A percentile compares a stretch with the other conserved stretches of the same genome.
These are phyloP conservation scores for Caloboletus inedulis DNA, from an alignment of 1,284 basidiomycete genomes.

Conservation along the genomic window DNA sequence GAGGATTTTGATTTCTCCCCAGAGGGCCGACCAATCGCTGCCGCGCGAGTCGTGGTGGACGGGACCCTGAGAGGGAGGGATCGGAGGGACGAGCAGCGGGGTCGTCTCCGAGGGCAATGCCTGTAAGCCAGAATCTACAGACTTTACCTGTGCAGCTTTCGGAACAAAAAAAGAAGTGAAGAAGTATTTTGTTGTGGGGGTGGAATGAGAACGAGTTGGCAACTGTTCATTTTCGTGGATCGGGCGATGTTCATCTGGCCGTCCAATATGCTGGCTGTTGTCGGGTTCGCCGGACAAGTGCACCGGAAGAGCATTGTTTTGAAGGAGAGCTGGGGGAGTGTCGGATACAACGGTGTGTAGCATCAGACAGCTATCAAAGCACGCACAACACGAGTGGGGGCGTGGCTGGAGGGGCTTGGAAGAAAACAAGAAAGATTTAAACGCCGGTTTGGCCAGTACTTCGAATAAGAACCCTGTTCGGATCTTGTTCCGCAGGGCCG, in stretches of 20 bases:
- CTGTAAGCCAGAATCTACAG: background rate
- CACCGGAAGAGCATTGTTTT: slow-evolving; percentile 41
- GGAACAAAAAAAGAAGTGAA: background rate
- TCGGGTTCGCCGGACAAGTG: slow-evolving; percentile 31
- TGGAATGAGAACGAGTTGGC: background rate
- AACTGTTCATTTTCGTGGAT: background rate
- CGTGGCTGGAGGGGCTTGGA: background rate
- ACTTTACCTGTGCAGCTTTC: background rate
- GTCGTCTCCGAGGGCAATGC: slow-evolving; percentile 19
- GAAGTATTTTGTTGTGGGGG: slow-evolving; percentile 2
- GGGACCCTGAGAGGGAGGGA: slow-evolving; percentile 45
- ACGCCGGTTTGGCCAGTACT: too few relatives aligned
- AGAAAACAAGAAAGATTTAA: background rate
- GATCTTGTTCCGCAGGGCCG: background rate
- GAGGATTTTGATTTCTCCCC: slow-evolving; percentile 57
- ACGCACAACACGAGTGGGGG: background rate
- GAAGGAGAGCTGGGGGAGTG: slow-evolving; percentile 35
- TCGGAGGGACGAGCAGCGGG: slow-evolving; percentile 46
- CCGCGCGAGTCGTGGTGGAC: slow-evolving; percentile 29
- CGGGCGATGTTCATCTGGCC: background rate
- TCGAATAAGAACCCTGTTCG: background rate
- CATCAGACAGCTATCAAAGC: slow-evolving; percentile 1
- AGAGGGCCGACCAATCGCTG: slow-evolving; percentile 36
- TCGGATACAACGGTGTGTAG: background rate
- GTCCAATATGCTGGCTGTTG: background rate